Evolutionary conservation across 1,284 basidiomycete species (phyloP).

Genomic region (Cryptococcus jaspeensis): DNA sequence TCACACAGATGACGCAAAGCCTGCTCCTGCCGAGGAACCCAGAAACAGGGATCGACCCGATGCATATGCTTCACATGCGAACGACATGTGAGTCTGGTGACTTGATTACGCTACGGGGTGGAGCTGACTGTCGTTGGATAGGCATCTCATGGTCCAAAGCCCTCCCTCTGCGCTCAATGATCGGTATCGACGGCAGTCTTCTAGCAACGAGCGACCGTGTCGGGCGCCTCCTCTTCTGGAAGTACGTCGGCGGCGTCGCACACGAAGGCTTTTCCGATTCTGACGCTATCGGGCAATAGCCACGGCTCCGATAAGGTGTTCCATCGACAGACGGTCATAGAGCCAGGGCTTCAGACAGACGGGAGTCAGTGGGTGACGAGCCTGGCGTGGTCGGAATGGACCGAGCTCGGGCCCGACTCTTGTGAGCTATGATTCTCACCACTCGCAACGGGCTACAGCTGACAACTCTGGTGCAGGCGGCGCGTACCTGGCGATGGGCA

Average conservation of each 20-base stretch:
- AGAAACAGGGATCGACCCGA: conserved; percentile 7
- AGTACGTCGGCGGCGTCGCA: conserved; percentile 14
- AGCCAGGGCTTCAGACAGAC: conserved; percentile 1
- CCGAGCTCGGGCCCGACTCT: conserved; percentile 5
- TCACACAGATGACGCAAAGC: conserved; percentile 24
- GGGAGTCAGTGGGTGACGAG: conserved; percentile 16
- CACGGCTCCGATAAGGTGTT: conserved; percentile 20
- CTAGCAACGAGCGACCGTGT: conserved; percentile 37
- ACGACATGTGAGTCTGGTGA: conserved; percentile 19
- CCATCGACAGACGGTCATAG: conserved; percentile 3
- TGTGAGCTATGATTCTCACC: conserved; percentile 15
- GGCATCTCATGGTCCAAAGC: conserved; percentile 36
- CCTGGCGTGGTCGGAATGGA: conserved; percentile 38
- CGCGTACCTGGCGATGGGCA: conserved; percentile 24
- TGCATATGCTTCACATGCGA: conserved; percentile 25
- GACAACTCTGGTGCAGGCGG: conserved; percentile 13
- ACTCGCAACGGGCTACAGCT: conserved; percentile 5
- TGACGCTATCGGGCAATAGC: conserved; percentile 8
- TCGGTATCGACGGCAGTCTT: conserved; percentile 35
- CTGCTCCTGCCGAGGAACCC: conserved; percentile 8
- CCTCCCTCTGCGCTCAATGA: conserved; percentile 14
- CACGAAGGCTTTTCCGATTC: too few species aligned
- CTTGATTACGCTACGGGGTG: background rate
- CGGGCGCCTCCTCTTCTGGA: conserved; percentile 36
- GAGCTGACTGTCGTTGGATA: conserved; percentile 4